These are phyloP conservation scores for Lipomyces orientalis DNA, from an alignment of 805 yeast genomes.

Conservation along the genomic window DNA sequence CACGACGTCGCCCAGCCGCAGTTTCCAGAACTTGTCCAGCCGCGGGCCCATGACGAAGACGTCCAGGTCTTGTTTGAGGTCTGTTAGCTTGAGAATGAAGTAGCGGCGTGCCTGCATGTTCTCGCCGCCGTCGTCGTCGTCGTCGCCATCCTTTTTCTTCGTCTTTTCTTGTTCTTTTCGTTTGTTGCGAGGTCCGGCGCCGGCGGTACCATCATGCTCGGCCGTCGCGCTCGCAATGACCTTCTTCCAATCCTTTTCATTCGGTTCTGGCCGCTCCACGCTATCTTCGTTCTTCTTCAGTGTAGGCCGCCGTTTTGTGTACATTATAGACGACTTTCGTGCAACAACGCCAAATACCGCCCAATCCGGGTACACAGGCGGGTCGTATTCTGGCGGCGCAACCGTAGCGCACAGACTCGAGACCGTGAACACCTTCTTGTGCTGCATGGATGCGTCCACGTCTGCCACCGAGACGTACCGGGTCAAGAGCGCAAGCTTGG, in stretches of 20 bases:
- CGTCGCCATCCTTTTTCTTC: not conserved
- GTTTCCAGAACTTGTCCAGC: slow-evolving; percentile 72
- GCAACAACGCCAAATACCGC: slow-evolving; percentile 75
- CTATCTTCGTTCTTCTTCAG: not conserved
- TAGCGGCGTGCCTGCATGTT: slow-evolving; percentile 44
- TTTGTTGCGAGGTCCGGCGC: no score
- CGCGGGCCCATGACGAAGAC: slow-evolving; percentile 70
- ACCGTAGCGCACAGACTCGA: slow-evolving; percentile 68
- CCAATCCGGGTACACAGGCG: slow-evolving; percentile 78
- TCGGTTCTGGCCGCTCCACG: not conserved
- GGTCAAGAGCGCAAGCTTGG: slow-evolving; percentile 11
- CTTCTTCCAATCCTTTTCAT: not conserved
- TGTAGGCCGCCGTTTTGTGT: slow-evolving; percentile 28
- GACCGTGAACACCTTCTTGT: slow-evolving; percentile 62
- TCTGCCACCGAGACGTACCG: slow-evolving; percentile 53
- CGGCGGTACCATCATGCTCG: not conserved
- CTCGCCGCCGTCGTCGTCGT: slow-evolving; percentile 18
- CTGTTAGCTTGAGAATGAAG: slow-evolving; percentile 67
- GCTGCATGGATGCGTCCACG: slow-evolving; percentile 51
- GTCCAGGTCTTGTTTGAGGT: slow-evolving; percentile 65
- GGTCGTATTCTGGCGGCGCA: slow-evolving; percentile 67
- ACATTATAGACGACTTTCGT: slow-evolving; percentile 59
- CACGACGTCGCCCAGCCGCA: slow-evolving; percentile 74
- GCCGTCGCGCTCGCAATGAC: slow-evolving; percentile 5
- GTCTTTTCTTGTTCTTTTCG: not conserved